Conservation (phyloP, 257 asterid genomes). For the Solanum appendiculatum region DNA sequence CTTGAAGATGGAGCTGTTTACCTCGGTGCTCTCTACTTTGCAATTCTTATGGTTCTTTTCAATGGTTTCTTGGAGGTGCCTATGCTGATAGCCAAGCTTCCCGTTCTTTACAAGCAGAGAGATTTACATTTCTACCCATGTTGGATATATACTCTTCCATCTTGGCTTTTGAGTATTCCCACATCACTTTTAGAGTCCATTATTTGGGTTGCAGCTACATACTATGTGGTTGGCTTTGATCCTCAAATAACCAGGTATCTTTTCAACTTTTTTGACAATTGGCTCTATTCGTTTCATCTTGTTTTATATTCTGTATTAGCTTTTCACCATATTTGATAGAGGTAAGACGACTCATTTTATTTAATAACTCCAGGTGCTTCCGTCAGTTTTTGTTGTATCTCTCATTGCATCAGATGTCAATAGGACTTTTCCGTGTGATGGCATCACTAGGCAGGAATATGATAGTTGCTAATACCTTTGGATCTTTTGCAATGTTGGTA, state of each 20-base stretch:
- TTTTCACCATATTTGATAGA: not conserved
- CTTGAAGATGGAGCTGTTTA: slow-evolving; percentile 67
- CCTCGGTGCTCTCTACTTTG: slow-evolving; percentile 80
- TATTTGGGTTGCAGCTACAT: slow-evolving; percentile 72
- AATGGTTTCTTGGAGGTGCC: slow-evolving; percentile 86
- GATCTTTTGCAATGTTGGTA: slow-evolving; percentile 74
- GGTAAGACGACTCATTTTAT: not conserved
- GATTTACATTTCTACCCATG: slow-evolving; percentile 78
- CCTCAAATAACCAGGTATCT: slow-evolving; percentile 60
- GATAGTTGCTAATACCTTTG: slow-evolving; percentile 88
- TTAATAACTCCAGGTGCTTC: slow-evolving; percentile 43
- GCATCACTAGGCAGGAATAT: slow-evolving; percentile 75
- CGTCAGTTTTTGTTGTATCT: slow-evolving; percentile 54
- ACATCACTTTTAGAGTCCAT: slow-evolving; percentile 57
- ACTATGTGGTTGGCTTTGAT: slow-evolving; percentile 84
- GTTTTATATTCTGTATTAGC: not conserved
- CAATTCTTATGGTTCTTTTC: slow-evolving; percentile 68
- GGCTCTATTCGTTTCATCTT: not conserved
- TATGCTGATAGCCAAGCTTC: slow-evolving; percentile 71
- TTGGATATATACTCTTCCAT: slow-evolving; percentile 80
- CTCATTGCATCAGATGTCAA: slow-evolving; percentile 82
- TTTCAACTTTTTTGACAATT: not conserved
- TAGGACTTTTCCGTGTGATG: slow-evolving; percentile 77
- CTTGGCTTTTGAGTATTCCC: slow-evolving; percentile 79
- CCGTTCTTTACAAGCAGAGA: slow-evolving; percentile 83